Base-by-base conservation (phyloP, 2,329 filamentous ascomycete genomes). In the Chrysoporthe deuterocubensis region DNA sequence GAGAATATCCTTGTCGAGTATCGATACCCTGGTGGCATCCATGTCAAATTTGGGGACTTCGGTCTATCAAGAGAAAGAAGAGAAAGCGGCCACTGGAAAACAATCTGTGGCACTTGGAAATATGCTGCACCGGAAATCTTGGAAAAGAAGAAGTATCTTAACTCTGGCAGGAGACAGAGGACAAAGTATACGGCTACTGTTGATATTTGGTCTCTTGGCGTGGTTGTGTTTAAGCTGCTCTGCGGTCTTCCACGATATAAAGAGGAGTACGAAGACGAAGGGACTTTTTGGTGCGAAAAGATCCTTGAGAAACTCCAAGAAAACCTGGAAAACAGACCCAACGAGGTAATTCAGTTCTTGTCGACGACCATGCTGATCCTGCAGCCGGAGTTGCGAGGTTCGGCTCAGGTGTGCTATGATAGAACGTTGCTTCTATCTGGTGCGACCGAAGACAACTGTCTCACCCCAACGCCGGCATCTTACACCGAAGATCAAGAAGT, bases 1-100 rank as follows among this genome's bases (percentile, higher is more conserved):
- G 65, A 54, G 9, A 70, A 70, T 58, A 70, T 70, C 62, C 66
- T 67, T 46, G 68, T 62, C 44, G 21, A 70, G 44, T 62, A 69
- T 46, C 57, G 58, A 57, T 3, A n/a, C 16, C 5, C 48, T 11
- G 65, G 34, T 4, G 26, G 11, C 4, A 67, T 67, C 48, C 32
- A 40, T 44, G 65, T 67, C 65, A 64, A 64, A 43, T 58, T 58
- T 37, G 21, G 54, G 16, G 21, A 58, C 32, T 58, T 58, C 32
- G 54, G 54, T 26, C 54, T 58, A 14, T 26, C 21, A 58, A 58
- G 32, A 46, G 44, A 18, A 46, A 46, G 44, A 18, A 18, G 44
- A 26, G 54, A 37, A 14, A 32, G 34, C 34, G 54, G 34, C 54
- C 16, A 58, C 32, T 58, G 21, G 54, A 32, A 26, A 26, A 58